These are phyloP conservation scores for Pythium grandisporangium DNA, from an alignment of 352 stramenopile genomes.

Conservation along the genomic window DNA sequence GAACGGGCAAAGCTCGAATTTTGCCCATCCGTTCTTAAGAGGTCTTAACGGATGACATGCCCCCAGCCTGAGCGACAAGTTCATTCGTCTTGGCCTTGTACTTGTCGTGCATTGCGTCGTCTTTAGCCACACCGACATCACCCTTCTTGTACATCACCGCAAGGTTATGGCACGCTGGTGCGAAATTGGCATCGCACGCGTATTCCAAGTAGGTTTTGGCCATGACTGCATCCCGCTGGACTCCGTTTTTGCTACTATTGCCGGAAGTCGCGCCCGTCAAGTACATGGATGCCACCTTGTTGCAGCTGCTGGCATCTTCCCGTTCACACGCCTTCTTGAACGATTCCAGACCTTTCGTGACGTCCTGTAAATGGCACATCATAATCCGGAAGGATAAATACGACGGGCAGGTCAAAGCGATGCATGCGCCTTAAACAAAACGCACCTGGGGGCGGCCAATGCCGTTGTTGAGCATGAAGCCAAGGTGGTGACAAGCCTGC, in stretches of 20 bases:
- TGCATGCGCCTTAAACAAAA: neutral
- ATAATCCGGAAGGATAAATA: neutral
- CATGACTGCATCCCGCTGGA: slow-evolving; percentile 35
- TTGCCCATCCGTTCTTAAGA: slow-evolving; percentile 12
- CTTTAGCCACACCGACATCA: slow-evolving; percentile 54
- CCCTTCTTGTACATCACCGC: slow-evolving; percentile 87
- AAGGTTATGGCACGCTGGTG: slow-evolving; percentile 82
- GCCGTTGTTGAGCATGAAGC: slow-evolving; percentile 70
- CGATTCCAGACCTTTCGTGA: slow-evolving; percentile 44
- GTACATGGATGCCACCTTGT: slow-evolving; percentile 72
- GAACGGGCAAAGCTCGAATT: too few species aligned
- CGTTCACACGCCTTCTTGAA: slow-evolving; percentile 71
- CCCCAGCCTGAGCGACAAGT: slow-evolving; percentile 70
- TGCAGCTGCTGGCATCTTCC: slow-evolving; percentile 77
- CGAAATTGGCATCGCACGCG: slow-evolving; percentile 79
- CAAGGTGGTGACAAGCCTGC: slow-evolving; percentile 79
- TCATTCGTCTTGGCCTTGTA: slow-evolving; percentile 69
- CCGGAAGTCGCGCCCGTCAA: slow-evolving; percentile 18
- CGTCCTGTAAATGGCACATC: slow-evolving; percentile 23
- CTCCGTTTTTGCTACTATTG: slow-evolving; percentile 9
- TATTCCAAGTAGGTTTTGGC: slow-evolving; percentile 65
- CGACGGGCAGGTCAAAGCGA: neutral
- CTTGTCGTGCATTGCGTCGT: slow-evolving; percentile 57
- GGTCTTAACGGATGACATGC: slow-evolving; percentile 31
- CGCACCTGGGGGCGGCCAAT: slow-evolving; percentile 61